phyloP scores from a whole-genome alignment of 768 basidiomycete species.

The Trichaptum fuscoviolaceum region DNA sequence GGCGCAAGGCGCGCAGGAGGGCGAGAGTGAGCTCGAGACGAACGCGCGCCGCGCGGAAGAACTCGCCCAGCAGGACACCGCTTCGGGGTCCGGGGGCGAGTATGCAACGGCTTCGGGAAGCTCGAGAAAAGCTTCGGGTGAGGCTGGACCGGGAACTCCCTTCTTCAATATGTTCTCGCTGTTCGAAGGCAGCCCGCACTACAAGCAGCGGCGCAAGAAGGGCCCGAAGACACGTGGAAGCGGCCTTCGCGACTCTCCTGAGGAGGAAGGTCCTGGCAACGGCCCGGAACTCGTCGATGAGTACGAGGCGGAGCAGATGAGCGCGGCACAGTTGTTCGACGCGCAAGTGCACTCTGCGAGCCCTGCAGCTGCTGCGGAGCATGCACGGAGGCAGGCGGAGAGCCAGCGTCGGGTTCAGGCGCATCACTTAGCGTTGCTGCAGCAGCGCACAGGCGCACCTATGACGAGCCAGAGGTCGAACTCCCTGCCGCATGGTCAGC shows the following conservation, averaged over 20 bases:
- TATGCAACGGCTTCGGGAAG: constrained; percentile 20
- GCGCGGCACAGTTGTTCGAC: constrained; percentile 2
- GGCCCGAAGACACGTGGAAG: constrained; percentile 30
- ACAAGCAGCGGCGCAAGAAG: constrained; percentile 87
- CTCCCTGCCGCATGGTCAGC: neutral
- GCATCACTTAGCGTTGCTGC: neutral
- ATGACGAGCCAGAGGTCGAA: neutral
- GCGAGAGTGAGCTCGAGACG: constrained; percentile 30
- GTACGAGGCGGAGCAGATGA: constrained; percentile 2
- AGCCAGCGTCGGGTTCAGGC: constrained; percentile 4
- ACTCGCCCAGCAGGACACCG: constrained; percentile 15
- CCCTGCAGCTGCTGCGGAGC: neutral
- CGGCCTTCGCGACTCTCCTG: neutral
- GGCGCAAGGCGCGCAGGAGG: constrained; percentile 28
- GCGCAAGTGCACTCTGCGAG: neutral
- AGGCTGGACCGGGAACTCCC: constrained; percentile 22
- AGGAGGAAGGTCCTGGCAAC: neutral
- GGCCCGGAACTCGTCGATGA: neutral
- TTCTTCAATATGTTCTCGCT: constrained; percentile 68
- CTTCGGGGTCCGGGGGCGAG: constrained; percentile 9
- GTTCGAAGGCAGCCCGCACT: constrained; percentile 79
- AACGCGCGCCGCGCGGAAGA: constrained; percentile 27
- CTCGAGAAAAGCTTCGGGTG: constrained; percentile 15
- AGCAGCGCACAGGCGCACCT: neutral
- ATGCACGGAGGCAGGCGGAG: constrained; percentile 2